Evolutionary conservation across 1,284 basidiomycete genomes (phyloP).

Genomic region (Exobasidium cylindrosporum): DNA sequence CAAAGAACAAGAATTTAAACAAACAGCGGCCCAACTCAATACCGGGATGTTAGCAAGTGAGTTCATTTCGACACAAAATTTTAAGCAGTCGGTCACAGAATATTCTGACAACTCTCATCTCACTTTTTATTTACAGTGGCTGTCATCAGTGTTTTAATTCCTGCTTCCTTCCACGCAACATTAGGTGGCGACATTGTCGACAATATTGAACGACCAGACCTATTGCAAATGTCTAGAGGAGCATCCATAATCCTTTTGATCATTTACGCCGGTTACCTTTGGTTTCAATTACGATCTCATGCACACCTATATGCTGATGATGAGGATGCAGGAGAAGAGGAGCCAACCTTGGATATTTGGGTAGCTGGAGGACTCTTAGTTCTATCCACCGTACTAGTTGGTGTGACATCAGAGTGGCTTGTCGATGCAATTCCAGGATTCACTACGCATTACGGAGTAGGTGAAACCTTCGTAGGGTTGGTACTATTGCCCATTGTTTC

Average conservation of each 20-base stretch:
- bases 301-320: slow-evolving; percentile 24
- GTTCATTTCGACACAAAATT: too few species aligned
- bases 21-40: slow-evolving; percentile 25
- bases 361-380: slow-evolving; percentile 31
- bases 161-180: slow-evolving; percentile 44
- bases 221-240: slow-evolving; percentile 41
- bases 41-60: slow-evolving; percentile 8
- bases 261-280: slow-evolving; percentile 46
- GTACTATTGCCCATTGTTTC: slow-evolving; percentile 40
- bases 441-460: slow-evolving; percentile 23
- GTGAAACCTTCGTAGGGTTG: slow-evolving; percentile 41
- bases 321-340: slow-evolving; percentile 33
- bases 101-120: too few species aligned
- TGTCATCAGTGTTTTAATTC: slow-evolving; percentile 47
- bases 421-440: slow-evolving; percentile 41
- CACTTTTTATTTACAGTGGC: too few species aligned
- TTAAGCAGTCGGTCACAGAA: too few species aligned
- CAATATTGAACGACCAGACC: slow-evolving; percentile 32
- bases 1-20: slow-evolving; percentile 29
- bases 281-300: slow-evolving; percentile 19
- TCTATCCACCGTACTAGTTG: slow-evolving; percentile 35
- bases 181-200: slow-evolving; percentile 31
- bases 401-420: slow-evolving; percentile 49
- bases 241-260: slow-evolving; percentile 37
- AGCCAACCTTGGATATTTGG: slow-evolving; percentile 37